Evolutionary conservation across 192 early-diverging fungal genomes (phyloP).

Genomic region (Gonapodya prolifera): DNA sequence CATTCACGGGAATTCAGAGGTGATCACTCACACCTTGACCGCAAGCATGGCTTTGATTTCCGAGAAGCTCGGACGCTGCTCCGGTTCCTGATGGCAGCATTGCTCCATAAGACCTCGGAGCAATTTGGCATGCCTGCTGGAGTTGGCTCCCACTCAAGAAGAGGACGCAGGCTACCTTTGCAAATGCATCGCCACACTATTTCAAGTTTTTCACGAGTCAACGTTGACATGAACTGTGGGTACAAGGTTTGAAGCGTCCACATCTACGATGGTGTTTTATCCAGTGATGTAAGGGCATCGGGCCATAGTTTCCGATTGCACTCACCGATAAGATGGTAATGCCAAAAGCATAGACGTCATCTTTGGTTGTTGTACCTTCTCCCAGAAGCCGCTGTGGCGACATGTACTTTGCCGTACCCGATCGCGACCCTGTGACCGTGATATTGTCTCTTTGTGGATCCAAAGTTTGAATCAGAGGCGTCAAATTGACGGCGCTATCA

Average conservation of each 20-base stretch:
- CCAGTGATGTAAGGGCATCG: neutral
- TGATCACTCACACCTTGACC: too few species aligned
- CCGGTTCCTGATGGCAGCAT: neutral
- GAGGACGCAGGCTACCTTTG: neutral
- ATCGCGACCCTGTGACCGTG: neutral
- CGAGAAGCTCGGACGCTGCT: neutral
- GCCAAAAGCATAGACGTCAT: neutral
- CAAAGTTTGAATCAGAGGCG: neutral
- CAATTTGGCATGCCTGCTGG: neutral
- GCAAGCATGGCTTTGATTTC: too few species aligned
- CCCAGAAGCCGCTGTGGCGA: neutral
- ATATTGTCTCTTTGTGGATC: neutral
- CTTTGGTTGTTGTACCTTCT: neutral
- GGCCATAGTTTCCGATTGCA: neutral
- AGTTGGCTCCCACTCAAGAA: neutral
- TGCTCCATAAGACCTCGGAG: neutral
- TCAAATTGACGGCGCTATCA: neutral
- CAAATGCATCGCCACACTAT: neutral
- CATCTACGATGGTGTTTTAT: neutral
- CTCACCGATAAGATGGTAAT: neutral
- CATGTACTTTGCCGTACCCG: neutral
- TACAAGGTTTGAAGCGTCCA: neutral
- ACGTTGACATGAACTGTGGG: neutral
- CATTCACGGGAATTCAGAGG: too few species aligned
- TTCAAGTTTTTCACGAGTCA: neutral